These are phyloP conservation scores for Boletus semigastroideus DNA, from an alignment of 1,284 basidiomycete genomes.

Conservation along the genomic window DNA sequence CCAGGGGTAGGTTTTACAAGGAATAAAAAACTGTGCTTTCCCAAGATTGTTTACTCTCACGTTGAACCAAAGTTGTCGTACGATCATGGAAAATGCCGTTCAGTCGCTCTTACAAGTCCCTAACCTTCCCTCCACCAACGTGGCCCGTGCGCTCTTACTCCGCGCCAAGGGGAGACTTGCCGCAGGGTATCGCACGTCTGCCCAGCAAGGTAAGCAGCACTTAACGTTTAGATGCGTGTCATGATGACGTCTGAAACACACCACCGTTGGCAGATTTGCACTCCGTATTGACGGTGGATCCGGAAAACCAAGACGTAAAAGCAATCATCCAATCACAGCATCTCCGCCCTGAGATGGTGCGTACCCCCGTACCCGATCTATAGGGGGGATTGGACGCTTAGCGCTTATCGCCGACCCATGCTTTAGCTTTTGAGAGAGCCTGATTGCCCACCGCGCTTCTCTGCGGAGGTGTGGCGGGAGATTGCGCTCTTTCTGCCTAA, in stretches of 20 bases:
- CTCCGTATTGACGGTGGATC: slow-evolving; percentile 61
- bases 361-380: slow-evolving; percentile 2
- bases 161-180: slow-evolving; percentile 62
- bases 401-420: neutral
- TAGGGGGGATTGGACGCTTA: neutral
- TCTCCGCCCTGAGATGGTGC: slow-evolving; percentile 34
- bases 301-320: slow-evolving; percentile 67
- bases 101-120: slow-evolving; percentile 64
- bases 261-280: slow-evolving; percentile 51
- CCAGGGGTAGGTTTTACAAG: slow-evolving; percentile 39
- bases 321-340: slow-evolving; percentile 48
- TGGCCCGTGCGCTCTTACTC: slow-evolving; percentile 59
- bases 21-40: slow-evolving; percentile 25
- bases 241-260: slow-evolving; percentile 10
- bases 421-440: slow-evolving; percentile 35
- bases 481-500: slow-evolving; percentile 61
- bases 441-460: slow-evolving; percentile 45
- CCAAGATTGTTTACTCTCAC: slow-evolving; percentile 9
- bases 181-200: slow-evolving; percentile 57
- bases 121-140: slow-evolving; percentile 50
- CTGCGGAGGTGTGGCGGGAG: slow-evolving; percentile 69
- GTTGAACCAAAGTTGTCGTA: slow-evolving; percentile 49
- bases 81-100: slow-evolving; percentile 70
- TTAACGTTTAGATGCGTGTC: neutral
- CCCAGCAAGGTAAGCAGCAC: slow-evolving; percentile 54